Conservation (phyloP, 2,329 filamentous ascomycete species). For the Aspergillus piperis region DNA sequence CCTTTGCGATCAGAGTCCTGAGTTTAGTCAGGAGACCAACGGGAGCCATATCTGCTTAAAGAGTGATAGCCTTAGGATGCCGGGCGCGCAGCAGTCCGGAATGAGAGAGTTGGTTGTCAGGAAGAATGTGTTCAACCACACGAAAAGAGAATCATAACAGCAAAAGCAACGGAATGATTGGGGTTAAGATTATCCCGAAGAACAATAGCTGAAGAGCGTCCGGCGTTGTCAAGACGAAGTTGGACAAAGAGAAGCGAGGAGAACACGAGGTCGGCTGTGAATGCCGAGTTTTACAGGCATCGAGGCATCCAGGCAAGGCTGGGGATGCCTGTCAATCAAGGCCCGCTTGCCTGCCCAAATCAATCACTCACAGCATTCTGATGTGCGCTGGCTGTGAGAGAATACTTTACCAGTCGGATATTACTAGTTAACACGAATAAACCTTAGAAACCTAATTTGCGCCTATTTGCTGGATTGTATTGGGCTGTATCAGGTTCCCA, state of each 20-base stretch:
- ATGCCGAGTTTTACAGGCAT: conserved; percentile 11
- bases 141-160: neutral
- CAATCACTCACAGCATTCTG: neutral
- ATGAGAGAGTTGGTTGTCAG: neutral
- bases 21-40: conserved; percentile 35
- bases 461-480: neutral
- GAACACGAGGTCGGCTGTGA: conserved; percentile 9
- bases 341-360: neutral
- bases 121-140: neutral
- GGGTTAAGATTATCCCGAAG: neutral
- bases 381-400: neutral
- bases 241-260: conserved; percentile 8
- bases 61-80: neutral
- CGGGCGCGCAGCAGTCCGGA: neutral
- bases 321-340: neutral
- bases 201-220: conserved; percentile 1
- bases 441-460: neutral
- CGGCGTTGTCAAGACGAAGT: neutral
- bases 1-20: conserved; percentile 35
- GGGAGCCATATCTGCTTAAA: conserved; percentile 33
- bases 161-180: neutral
- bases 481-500: neutral
- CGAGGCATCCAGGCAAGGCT: conserved; percentile 3
- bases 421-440: no score
- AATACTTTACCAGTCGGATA: neutral